Evolutionary conservation across 2,329 filamentous ascomycete species (phyloP), one percentile per base, ranked within the genome.

Genomic region (Neonectria magnoliae): DNA sequence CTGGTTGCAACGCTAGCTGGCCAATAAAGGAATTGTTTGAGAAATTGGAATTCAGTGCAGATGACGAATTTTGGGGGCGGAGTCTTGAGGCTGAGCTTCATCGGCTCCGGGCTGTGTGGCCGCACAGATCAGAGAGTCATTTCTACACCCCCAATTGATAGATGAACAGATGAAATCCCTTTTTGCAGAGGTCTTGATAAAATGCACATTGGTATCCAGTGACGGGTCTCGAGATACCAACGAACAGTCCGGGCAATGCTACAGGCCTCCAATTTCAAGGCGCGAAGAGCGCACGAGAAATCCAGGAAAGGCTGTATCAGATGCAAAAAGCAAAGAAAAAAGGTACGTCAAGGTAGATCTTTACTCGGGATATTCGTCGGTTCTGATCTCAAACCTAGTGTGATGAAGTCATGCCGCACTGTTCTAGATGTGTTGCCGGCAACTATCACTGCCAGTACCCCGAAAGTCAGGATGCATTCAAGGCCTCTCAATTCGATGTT

Each of bases 281-380:
- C 38, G n/a, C 48, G 71, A 62, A 62, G 68, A 60, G 42, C 71
- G 1, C 70, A 73, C 14, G 71, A 64, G 8, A 73, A 73, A n/a
- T 73, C 71, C 2, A 64, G 71, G 16, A 61, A 70, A 18, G 71
- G 71, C 18, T 73, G 71, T n/a, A 2, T 68, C 2, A 51, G 71
- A 7, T 73, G 71, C 14, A 73, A 73, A 9, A 63, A 73, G 13
- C 57, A 69, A 9, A 62, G 71, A 42, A 73, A 72, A 7, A 72
- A 72, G 64, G 70, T 72, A 16, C 18, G 41, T 25, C 25, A 25
- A 25, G 4, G 10, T 36, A 7, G 5, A 22, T 14, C 7, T 5
- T 5, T 0, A 5, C 0, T 1, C 2, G 3, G 1, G 16, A 4
- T 16, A 9, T 1, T 3, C 7, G 22, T 10, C 2, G 0, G 0